phyloP scores from a whole-genome alignment of 2,329 filamentous ascomycete species.

The Aurifilum marmelostoma region DNA sequence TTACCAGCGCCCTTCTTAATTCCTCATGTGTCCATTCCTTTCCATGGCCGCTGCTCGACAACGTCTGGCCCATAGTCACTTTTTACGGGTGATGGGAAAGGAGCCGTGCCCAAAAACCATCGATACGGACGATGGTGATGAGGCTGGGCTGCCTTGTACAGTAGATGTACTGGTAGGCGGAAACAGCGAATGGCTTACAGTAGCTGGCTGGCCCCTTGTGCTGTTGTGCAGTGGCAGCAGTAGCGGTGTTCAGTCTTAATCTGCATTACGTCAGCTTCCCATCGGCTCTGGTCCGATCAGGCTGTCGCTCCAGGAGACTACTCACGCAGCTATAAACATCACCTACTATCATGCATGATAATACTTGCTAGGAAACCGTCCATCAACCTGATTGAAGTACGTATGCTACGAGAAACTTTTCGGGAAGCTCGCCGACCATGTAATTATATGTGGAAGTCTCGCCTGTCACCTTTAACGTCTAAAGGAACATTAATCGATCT shows the following conservation, averaged over 20 bases:
- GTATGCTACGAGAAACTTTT: too few species aligned
- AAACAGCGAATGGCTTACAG: background rate
- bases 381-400: too few species aligned
- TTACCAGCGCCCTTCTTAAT: slow-evolving; percentile 55
- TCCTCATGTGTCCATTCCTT: slow-evolving; percentile 52
- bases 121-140: background rate
- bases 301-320: too few species aligned
- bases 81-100: background rate
- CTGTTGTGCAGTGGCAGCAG: background rate
- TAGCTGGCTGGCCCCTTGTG: background rate
- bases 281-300: too few species aligned
- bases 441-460: too few species aligned
- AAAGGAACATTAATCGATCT: too few species aligned
- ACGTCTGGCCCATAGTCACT: slow-evolving; percentile 24
- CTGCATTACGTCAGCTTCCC: background rate
- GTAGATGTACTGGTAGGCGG: background rate
- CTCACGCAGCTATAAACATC: background rate
- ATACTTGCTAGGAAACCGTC: too few species aligned
- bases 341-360: too few species aligned
- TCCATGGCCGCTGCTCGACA: slow-evolving; percentile 18
- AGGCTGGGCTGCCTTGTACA: background rate
- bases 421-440: too few species aligned
- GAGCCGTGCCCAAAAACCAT: background rate
- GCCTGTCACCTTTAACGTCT: too few species aligned
- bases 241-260: background rate